A percentile compares a stretch with the other conserved stretches of the same genome.
Conservation (phyloP, 345 rosid species). For the Moringa oleifera region DNA sequence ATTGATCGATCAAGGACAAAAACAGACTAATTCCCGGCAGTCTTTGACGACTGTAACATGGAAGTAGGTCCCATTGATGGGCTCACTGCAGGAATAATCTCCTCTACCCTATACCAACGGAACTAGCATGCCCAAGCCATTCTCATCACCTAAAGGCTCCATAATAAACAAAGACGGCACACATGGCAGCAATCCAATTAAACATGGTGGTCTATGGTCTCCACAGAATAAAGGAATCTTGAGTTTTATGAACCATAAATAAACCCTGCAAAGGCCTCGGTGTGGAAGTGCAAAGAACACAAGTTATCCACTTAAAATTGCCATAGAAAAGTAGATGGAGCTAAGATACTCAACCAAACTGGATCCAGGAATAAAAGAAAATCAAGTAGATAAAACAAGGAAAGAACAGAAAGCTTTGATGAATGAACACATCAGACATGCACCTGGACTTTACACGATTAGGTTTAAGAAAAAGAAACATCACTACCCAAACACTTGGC, state of each 20-base stretch:
- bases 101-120: not conserved
- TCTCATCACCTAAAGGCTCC: not conserved
- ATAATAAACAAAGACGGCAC: not conserved
- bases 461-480: not conserved
- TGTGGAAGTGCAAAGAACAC: not conserved
- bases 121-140: not conserved
- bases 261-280: not conserved
- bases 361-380: too few species aligned
- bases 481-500: not conserved
- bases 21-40: not conserved
- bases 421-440: too few species aligned
- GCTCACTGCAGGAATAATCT: not conserved
- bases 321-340: too few species aligned
- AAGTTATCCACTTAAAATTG: too few species aligned
- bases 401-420: not conserved
- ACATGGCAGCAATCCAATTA: not conserved
- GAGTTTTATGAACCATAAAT: too few species aligned
- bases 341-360: too few species aligned
- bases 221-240: not conserved
- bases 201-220: not conserved
- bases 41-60: too few species aligned
- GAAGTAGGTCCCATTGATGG: not conserved
- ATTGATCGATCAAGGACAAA: not conserved
- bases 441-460: too few species aligned
- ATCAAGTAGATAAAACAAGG: not conserved